Evolutionary conservation across 495 filamentous ascomycete genomes (phyloP).

Genomic region (Annulohypoxylon moriforme): DNA sequence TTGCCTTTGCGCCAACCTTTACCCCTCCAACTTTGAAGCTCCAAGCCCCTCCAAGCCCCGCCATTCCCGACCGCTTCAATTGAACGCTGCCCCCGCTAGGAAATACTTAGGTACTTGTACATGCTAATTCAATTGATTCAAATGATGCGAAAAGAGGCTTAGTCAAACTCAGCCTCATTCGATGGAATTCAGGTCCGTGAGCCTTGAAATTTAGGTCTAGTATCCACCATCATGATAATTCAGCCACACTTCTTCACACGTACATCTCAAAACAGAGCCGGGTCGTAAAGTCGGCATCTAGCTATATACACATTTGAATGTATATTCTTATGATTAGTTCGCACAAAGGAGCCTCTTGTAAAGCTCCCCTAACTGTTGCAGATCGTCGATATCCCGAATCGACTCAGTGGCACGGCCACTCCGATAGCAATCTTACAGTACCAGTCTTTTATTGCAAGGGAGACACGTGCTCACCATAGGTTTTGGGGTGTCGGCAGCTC

Average conservation of each 20-base stretch:
- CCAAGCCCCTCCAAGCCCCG: conserved; percentile 28
- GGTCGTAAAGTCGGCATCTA: background rate
- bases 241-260: conserved; percentile 5
- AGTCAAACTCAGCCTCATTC: conserved; percentile 39
- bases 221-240: background rate
- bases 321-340: background rate
- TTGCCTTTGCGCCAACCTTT: conserved; percentile 16
- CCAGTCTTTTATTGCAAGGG: conserved; percentile 19
- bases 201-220: background rate
- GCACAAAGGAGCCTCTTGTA: background rate
- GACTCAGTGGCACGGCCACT: conserved; percentile 16
- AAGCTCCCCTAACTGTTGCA: background rate
- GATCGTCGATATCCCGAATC: background rate
- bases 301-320: background rate
- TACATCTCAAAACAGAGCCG: background rate
- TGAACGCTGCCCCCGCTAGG: conserved; percentile 11
- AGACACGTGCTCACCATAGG: conserved; percentile 33
- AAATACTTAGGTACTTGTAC: background rate
- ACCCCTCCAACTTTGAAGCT: conserved; percentile 11
- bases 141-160: conserved; percentile 23
- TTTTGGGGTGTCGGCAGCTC: conserved; percentile 16
- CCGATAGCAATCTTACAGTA: conserved; percentile 1
- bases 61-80: conserved; percentile 12
- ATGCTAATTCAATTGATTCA: background rate
- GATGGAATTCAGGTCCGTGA: background rate